Conservation (phyloP, 495 filamentous ascomycete species). For the Coniosporium apollinis region DNA sequence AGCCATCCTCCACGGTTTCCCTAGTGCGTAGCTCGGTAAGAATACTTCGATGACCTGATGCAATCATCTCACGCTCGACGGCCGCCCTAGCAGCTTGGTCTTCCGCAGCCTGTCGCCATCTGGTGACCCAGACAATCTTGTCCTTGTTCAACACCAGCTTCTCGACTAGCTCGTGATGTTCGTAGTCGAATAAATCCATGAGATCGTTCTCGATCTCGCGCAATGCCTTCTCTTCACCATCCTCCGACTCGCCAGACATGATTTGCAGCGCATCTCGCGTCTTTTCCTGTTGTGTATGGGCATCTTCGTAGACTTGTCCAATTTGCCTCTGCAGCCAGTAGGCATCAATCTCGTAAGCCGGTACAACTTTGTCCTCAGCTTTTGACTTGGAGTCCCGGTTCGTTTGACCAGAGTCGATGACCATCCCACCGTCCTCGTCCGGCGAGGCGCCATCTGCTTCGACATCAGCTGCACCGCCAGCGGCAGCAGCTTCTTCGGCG, state of each 20-base stretch:
- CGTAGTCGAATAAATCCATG: slow-evolving; percentile 96
- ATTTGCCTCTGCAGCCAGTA: slow-evolving; percentile 95
- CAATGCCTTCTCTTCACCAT: slow-evolving; percentile 60
- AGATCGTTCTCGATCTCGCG: slow-evolving; percentile 95
- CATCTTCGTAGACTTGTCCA: slow-evolving; percentile 69
- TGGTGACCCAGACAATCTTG: slow-evolving; percentile 89
- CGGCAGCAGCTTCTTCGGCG: slow-evolving; percentile 24
- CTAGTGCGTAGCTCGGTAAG: slow-evolving; percentile 65
- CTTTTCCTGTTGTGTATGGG: slow-evolving; percentile 81
- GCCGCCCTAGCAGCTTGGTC: slow-evolving; percentile 58
- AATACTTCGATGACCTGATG: slow-evolving; percentile 71
- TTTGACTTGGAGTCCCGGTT: slow-evolving; percentile 26
- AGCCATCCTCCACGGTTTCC: slow-evolving; percentile 23
- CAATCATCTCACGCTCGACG: slow-evolving; percentile 78
- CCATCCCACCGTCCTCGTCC: slow-evolving; percentile 40
- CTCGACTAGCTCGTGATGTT: slow-evolving; percentile 82
- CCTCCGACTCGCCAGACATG: slow-evolving; percentile 56
- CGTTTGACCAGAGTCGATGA: slow-evolving; percentile 48
- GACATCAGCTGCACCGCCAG: slow-evolving; percentile 34
- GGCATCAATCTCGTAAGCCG: slow-evolving; percentile 81
- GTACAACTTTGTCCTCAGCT: slow-evolving; percentile 41
- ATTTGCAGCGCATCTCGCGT: slow-evolving; percentile 66
- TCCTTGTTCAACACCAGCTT: slow-evolving; percentile 83
- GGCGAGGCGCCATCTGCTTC: slow-evolving; percentile 33
- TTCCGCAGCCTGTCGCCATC: slow-evolving; percentile 68